phyloP scores from a whole-genome alignment of 768 basidiomycete species.

The Neoboletus brunneissimus region DNA sequence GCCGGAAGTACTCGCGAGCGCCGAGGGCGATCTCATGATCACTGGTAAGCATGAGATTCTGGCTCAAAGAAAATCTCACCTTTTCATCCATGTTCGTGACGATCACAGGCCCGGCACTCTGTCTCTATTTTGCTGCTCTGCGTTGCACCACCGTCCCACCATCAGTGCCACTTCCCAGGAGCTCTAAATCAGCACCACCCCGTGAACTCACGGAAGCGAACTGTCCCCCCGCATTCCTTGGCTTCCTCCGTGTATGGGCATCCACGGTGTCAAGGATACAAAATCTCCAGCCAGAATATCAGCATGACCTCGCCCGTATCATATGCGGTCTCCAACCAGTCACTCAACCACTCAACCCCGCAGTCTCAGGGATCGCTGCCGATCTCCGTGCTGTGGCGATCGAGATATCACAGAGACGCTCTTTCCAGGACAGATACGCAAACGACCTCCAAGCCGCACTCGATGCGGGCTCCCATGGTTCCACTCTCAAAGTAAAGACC shows the following conservation, averaged over 20 bases:
- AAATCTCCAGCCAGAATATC: conserved; percentile 53
- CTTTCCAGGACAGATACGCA: conserved; percentile 79
- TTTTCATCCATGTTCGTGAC: not conserved
- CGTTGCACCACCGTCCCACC: conserved; percentile 73
- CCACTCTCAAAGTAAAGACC: conserved; percentile 43
- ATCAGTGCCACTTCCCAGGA: conserved; percentile 73
- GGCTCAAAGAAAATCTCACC: not conserved
- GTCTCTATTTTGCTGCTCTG: conserved; percentile 81
- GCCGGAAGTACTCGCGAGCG: conserved; percentile 68
- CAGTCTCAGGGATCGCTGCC: conserved; percentile 63
- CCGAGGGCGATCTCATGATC: conserved; percentile 83
- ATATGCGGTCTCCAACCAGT: conserved; percentile 62
- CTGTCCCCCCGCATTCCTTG: conserved; percentile 65
- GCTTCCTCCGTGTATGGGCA: conserved; percentile 75
- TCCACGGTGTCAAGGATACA: conserved; percentile 65
- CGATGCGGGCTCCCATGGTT: conserved; percentile 50
- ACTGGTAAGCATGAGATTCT: conserved; percentile 50
- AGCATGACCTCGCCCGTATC: conserved; percentile 79
- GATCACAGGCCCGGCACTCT: conserved; percentile 67
- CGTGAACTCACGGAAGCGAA: conserved; percentile 62
- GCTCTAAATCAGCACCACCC: conserved; percentile 44
- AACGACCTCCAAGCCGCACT: conserved; percentile 75
- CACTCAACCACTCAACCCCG: conserved; percentile 37
- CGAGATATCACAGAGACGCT: conserved; percentile 79
- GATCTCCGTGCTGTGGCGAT: conserved; percentile 84